Conservation (phyloP, 2,329 filamentous ascomycete genomes). For the Teratosphaeria gauchensis region DNA sequence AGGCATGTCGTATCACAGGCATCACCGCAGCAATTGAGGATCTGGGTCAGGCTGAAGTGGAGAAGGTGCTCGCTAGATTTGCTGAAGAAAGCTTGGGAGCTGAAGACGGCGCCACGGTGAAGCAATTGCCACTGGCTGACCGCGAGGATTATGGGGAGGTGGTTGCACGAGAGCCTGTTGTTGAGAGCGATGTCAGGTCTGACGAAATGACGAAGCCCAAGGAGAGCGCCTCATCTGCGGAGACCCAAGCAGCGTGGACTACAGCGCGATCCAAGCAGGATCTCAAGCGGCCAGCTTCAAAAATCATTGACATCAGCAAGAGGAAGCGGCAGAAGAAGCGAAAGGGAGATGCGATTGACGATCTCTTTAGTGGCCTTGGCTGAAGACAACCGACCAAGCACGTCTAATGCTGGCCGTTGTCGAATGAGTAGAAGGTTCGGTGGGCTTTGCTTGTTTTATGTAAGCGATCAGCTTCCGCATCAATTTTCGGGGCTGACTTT, state of each 20-base stretch:
- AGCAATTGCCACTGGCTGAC: slow-evolving; percentile 1
- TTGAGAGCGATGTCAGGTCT: neutral
- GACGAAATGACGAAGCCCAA: neutral
- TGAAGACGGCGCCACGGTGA: slow-evolving; percentile 22
- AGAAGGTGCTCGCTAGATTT: slow-evolving; percentile 33
- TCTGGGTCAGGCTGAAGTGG: slow-evolving; percentile 32
- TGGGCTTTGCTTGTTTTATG: neutral
- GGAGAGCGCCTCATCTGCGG: neutral
- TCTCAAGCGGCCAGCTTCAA: neutral
- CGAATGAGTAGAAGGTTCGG: neutral
- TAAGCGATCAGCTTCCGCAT: neutral
- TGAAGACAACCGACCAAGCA: neutral
- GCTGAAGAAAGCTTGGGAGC: slow-evolving; percentile 29
- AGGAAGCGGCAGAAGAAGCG: slow-evolving; percentile 38
- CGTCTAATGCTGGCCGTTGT: too few relatives aligned
- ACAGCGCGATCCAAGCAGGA: neutral
- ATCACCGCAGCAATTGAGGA: slow-evolving; percentile 34
- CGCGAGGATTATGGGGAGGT: slow-evolving; percentile 27
- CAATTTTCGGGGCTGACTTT: too few relatives aligned
- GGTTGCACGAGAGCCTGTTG: slow-evolving; percentile 19
- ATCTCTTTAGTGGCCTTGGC: slow-evolving; percentile 53
- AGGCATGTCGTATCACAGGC: slow-evolving; percentile 32
- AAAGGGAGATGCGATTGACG: slow-evolving; percentile 60
- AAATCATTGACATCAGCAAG: neutral
- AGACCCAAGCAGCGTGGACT: neutral